A percentile compares a stretch with the other conserved stretches of the same genome.
These are phyloP conservation scores for Penicillium rolfsii DNA, from an alignment of 2,329 filamentous ascomycete species.

Conservation along the genomic window DNA sequence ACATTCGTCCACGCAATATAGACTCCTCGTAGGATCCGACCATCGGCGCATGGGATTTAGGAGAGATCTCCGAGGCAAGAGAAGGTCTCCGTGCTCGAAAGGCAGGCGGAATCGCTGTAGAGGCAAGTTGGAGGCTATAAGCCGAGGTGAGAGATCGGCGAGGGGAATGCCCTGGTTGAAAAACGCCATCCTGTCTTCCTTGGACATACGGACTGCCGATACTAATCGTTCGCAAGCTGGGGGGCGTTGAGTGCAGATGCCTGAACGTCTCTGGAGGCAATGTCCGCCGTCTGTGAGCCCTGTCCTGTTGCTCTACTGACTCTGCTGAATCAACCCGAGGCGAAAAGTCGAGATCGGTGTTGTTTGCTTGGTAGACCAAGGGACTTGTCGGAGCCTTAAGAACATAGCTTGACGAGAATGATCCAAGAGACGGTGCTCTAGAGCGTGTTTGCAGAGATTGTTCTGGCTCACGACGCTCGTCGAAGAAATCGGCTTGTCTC, in stretches of 20 bases:
- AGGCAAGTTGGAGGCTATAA: conserved; percentile 53
- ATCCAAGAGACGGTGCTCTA: conserved; percentile 66
- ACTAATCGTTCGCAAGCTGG: conserved; percentile 41
- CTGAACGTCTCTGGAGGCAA: conserved; percentile 66
- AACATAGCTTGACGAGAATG: conserved; percentile 76
- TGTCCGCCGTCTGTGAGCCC: conserved; percentile 68
- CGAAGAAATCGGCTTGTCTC: conserved; percentile 22
- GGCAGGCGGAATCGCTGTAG: conserved; percentile 43
- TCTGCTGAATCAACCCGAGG: conserved; percentile 58
- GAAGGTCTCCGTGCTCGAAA: conserved; percentile 66
- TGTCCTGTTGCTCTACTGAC: conserved; percentile 52
- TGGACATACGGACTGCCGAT: conserved; percentile 50
- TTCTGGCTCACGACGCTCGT: conserved; percentile 21
- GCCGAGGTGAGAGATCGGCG: conserved; percentile 72
- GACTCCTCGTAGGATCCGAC: conserved; percentile 98
- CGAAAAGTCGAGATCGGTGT: conserved; percentile 72
- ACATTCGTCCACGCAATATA: conserved; percentile 93
- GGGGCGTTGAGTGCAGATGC: conserved; percentile 51
- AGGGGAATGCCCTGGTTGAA: conserved; percentile 72
- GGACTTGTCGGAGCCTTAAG: conserved; percentile 91
- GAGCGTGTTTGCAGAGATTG: conserved; percentile 37
- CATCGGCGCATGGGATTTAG: conserved; percentile 88
- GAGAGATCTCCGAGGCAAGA: conserved; percentile 71
- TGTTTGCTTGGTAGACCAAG: conserved; percentile 84
- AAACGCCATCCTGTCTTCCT: conserved; percentile 64